Evolutionary conservation across 495 filamentous ascomycete genomes (phyloP).

Genomic region (Pseudevernia furfuracea): DNA sequence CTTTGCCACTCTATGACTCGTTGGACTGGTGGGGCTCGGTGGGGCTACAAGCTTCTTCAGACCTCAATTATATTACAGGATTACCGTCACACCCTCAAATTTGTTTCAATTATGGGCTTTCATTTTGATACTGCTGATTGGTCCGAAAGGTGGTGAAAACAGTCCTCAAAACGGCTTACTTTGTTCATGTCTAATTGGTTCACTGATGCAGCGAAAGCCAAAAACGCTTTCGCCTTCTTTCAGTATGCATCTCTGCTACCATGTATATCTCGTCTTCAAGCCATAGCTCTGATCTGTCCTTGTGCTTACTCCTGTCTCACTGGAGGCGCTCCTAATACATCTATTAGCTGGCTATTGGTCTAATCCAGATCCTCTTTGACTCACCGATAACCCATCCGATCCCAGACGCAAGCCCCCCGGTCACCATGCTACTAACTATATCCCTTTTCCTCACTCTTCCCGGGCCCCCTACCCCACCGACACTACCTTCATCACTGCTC

Average conservation of each 20-base stretch:
- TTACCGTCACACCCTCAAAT: neutral
- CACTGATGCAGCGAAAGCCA: too few species aligned
- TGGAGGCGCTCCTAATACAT: conserved; percentile 14
- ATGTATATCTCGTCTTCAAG: neutral
- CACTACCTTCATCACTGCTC: conserved; percentile 29
- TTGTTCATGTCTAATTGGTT: neutral
- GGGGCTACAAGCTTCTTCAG: neutral
- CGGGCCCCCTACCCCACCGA: conserved; percentile 33
- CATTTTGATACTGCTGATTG: neutral
- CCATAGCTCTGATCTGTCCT: neutral
- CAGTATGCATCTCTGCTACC: neutral
- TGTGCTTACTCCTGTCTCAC: conserved; percentile 9
- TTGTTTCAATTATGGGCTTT: neutral
- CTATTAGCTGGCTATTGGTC: conserved; percentile 1
- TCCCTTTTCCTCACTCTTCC: conserved; percentile 67
- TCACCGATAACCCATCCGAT: conserved; percentile 79
- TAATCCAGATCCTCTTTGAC: conserved; percentile 6
- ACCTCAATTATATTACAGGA: neutral
- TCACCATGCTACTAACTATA: conserved; percentile 68
- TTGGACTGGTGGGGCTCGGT: too few species aligned
- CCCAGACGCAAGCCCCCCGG: conserved; percentile 64
- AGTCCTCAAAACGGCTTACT: neutral
- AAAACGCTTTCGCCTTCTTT: neutral
- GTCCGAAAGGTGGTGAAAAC: neutral
- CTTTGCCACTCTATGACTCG: neutral